phyloP scores from a whole-genome alignment of 768 basidiomycete genomes.

The Psilocybe tampanensis region DNA sequence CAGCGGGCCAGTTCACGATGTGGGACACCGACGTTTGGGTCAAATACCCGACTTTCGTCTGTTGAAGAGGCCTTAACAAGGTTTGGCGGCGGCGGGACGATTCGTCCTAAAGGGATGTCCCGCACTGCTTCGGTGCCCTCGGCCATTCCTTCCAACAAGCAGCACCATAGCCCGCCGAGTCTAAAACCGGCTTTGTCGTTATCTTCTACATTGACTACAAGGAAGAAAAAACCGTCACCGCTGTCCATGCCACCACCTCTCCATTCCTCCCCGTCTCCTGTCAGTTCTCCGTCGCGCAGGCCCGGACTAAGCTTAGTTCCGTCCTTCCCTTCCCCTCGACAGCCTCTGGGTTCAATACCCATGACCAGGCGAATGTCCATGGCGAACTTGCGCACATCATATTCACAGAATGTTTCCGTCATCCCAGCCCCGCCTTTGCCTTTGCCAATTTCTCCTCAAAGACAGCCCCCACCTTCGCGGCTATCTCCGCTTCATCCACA shows the following conservation, averaged over 20 bases:
- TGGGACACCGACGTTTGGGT: slow-evolving; percentile 66
- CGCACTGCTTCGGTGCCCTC: slow-evolving; percentile 8
- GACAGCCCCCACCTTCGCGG: slow-evolving; percentile 13
- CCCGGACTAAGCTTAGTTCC: not conserved
- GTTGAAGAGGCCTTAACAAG: slow-evolving; percentile 45
- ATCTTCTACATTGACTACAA: slow-evolving; percentile 6
- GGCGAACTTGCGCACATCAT: slow-evolving; percentile 15
- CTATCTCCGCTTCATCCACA: slow-evolving; percentile 13
- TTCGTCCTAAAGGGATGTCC: slow-evolving; percentile 19
- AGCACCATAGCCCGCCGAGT: slow-evolving; percentile 2
- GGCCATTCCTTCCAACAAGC: not conserved
- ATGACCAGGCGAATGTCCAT: slow-evolving; percentile 19
- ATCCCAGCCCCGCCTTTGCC: not conserved
- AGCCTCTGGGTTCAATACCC: slow-evolving; percentile 1
- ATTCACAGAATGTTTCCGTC: not conserved
- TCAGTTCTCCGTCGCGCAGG: slow-evolving; percentile 4
- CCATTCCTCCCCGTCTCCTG: slow-evolving; percentile 18
- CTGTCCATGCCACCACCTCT: slow-evolving; percentile 27
- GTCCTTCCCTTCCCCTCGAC: not conserved
- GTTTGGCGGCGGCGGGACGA: slow-evolving; percentile 34
- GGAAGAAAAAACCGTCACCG: slow-evolving; percentile 33
- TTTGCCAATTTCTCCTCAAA: slow-evolving; percentile 3
- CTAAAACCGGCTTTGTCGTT: slow-evolving; percentile 22
- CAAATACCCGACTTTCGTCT: slow-evolving; percentile 47
- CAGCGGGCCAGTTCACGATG: slow-evolving; percentile 54